Percentiles rank a stretch among this genome's conserved stretches.
These are phyloP conservation scores for Chlorophyllum brunneum DNA, from an alignment of 768 basidiomycete species.

Conservation along the genomic window DNA sequence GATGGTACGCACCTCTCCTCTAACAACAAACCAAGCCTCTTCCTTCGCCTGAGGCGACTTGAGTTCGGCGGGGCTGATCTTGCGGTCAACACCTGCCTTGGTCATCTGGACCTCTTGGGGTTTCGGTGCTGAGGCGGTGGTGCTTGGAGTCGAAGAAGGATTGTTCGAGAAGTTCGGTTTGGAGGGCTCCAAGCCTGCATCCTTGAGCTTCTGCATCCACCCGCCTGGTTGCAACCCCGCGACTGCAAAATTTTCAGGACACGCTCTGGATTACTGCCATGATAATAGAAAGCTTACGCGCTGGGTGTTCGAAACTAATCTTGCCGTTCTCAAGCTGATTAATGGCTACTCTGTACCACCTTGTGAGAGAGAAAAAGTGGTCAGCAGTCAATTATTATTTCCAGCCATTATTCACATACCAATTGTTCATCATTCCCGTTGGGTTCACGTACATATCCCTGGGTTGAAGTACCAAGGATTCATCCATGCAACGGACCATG, in stretches of 20 bases:
- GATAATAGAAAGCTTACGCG: slow-evolving; percentile 22
- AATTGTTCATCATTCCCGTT: slow-evolving; percentile 63
- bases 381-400: neutral
- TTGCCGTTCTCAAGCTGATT: slow-evolving; percentile 28
- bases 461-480: slow-evolving; percentile 46
- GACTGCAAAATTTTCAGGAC: too few species aligned
- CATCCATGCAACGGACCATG: too few species aligned
- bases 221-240: slow-evolving; percentile 44
- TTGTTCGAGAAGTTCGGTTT: slow-evolving; percentile 33
- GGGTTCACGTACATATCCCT: slow-evolving; percentile 58
- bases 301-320: slow-evolving; percentile 57
- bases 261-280: too few species aligned
- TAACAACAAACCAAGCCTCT: slow-evolving; percentile 48
- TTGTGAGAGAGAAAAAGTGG: too few species aligned
- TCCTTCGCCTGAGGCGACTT: slow-evolving; percentile 29
- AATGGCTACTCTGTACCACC: slow-evolving; percentile 57
- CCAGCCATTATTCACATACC: slow-evolving; percentile 29
- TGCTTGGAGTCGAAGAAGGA: neutral
- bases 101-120: slow-evolving; percentile 35
- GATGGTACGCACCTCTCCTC: slow-evolving; percentile 45
- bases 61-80: slow-evolving; percentile 44
- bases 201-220: slow-evolving; percentile 62
- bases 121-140: neutral
- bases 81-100: slow-evolving; percentile 38
- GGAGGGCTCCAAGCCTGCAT: slow-evolving; percentile 37